These are phyloP conservation scores for Fomitiporia mediterranea DNA, from an alignment of 1,284 basidiomycete species.

Conservation along the genomic window DNA sequence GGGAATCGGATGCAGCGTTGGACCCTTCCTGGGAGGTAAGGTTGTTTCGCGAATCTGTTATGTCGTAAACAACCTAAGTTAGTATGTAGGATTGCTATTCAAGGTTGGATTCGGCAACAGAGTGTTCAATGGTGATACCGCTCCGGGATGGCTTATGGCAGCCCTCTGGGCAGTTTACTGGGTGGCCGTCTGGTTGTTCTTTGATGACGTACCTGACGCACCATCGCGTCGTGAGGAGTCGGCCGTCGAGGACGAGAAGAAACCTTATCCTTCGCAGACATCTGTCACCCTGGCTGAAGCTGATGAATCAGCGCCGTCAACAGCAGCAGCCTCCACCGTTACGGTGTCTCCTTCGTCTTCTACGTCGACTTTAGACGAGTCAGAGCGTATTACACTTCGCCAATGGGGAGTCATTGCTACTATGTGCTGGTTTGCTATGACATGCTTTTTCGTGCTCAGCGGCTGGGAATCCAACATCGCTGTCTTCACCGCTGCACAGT, in stretches of 20 bases:
- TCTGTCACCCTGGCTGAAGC: too few species aligned
- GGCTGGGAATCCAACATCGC: constrained; percentile 71
- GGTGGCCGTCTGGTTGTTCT: constrained; percentile 35
- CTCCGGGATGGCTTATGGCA: constrained; percentile 66
- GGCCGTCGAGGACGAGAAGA: background rate
- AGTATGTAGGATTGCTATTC: constrained; percentile 44
- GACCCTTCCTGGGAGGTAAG: constrained; percentile 52
- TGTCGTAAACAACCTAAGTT: too few species aligned
- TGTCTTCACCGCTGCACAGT: constrained; percentile 47
- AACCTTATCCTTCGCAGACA: background rate
- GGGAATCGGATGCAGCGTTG: constrained; percentile 56
- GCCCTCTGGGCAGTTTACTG: constrained; percentile 50
- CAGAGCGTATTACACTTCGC: constrained; percentile 31
- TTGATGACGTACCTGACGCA: constrained; percentile 42
- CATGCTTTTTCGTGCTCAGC: constrained; percentile 67
- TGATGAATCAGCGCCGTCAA: constrained; percentile 12
- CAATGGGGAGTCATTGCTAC: constrained; percentile 50
- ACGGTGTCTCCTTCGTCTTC: constrained; percentile 8
- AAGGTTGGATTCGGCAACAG: constrained; percentile 47
- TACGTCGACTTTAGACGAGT: constrained; percentile 19
- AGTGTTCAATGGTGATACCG: constrained; percentile 59
- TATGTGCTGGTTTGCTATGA: constrained; percentile 73
- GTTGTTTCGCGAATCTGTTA: background rate
- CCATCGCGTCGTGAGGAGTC: background rate
- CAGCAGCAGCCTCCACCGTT: constrained; percentile 9